Percentiles rank a stretch among this genome's conserved stretches.
Conservation (phyloP, 352 stramenopile species). For the Phytophthora meadii region DNA sequence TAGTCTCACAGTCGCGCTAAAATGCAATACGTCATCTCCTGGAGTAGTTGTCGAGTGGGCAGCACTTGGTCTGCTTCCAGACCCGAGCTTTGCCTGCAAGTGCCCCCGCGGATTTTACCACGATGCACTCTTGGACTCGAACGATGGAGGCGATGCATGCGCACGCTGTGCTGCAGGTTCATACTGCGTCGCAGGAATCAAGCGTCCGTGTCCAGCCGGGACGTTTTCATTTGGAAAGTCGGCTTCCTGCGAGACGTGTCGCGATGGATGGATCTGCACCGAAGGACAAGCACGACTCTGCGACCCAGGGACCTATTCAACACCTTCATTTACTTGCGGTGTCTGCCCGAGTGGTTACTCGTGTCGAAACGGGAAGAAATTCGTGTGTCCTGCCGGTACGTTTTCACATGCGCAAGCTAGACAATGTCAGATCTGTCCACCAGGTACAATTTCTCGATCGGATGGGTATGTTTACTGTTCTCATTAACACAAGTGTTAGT, state of each 20-base stretch:
- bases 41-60: constrained; percentile 54
- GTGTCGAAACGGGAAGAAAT: constrained; percentile 67
- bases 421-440: constrained; percentile 64
- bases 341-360: constrained; percentile 58
- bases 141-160: constrained; percentile 30
- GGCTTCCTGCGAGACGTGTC: constrained; percentile 56
- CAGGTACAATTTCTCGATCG: constrained; percentile 54
- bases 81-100: constrained; percentile 57
- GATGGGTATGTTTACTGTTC: constrained; percentile 41
- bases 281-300: constrained; percentile 60
- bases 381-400: constrained; percentile 43
- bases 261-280: constrained; percentile 71
- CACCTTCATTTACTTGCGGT: constrained; percentile 40
- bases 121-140: constrained; percentile 22
- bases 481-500: neutral
- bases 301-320: constrained; percentile 60
- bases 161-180: constrained; percentile 64
- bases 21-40: constrained; percentile 52
- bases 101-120: constrained; percentile 70
- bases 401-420: constrained; percentile 54
- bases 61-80: constrained; percentile 57
- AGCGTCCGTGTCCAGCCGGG: constrained; percentile 47
- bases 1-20: constrained; percentile 36
- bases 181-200: constrained; percentile 66
- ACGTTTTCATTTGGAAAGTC: constrained; percentile 72